A percentile compares a stretch with the other conserved stretches of the same genome.
These are phyloP conservation scores for Cornus florida DNA, from an alignment of 148 eudicot genomes.

Conservation along the genomic window DNA sequence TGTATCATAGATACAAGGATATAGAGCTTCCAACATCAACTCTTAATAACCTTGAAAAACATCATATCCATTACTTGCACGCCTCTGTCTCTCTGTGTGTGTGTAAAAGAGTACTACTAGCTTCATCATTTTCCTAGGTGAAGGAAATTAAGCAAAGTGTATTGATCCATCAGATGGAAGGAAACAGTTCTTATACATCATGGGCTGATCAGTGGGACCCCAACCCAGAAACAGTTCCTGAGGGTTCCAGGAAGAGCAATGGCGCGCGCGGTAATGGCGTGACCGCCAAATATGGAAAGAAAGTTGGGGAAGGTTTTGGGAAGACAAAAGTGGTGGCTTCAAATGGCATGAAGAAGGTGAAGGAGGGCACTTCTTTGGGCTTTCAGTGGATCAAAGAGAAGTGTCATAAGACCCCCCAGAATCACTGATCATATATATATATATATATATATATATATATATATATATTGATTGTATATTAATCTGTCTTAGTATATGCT, in stretches of 20 bases:
- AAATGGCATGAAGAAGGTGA: slow-evolving; percentile 69
- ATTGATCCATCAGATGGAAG: neutral
- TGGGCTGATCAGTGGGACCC: slow-evolving; percentile 90
- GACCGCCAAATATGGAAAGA: slow-evolving; percentile 38
- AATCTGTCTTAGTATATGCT: no score
- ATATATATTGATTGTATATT: no score
- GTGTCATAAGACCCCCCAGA: slow-evolving; percentile 51
- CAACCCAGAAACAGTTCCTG: slow-evolving; percentile 18
- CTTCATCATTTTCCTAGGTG: neutral
- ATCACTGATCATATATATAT: slow-evolving; percentile 22
- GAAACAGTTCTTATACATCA: slow-evolving; percentile 28
- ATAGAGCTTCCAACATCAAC: no score
- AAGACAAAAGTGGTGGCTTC: slow-evolving; percentile 81
- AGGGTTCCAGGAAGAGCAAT: slow-evolving; percentile 21
- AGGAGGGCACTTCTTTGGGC: slow-evolving; percentile 61
- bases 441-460: no score
- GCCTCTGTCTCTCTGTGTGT: neutral
- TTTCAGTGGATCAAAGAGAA: slow-evolving; percentile 80
- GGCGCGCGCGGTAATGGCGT: neutral
- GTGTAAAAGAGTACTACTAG: neutral
- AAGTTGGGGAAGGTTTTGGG: slow-evolving; percentile 67
- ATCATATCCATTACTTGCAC: neutral
- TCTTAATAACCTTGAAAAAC: no score
- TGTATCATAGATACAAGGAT: no score
- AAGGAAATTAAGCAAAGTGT: neutral